Percentiles rank a stretch among this genome's conserved stretches.
Conservation (phyloP, 805 yeast species). For the Nakazawaea molendinolei region DNA sequence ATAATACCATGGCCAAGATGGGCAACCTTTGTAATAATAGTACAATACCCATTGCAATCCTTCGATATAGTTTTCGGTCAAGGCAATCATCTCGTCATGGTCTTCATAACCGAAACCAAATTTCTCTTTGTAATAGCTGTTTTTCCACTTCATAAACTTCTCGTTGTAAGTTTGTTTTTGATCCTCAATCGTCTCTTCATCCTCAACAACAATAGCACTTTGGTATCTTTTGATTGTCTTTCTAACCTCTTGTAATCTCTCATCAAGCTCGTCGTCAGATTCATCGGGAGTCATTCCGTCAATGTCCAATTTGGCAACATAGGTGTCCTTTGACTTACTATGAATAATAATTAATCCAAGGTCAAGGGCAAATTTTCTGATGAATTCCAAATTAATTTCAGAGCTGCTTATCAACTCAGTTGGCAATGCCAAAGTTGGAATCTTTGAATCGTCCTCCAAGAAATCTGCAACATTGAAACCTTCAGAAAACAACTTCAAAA, state of each 20-base stretch:
- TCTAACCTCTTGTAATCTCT: constrained; percentile 44
- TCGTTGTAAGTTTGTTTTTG: constrained; percentile 61
- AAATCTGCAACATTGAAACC: constrained; percentile 27
- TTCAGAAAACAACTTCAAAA: constrained; percentile 21
- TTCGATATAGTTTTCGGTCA: constrained; percentile 79
- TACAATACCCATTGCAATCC: constrained; percentile 96
- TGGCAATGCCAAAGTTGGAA: constrained; percentile 42
- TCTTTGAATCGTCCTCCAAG: constrained; percentile 29
- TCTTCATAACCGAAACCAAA: constrained; percentile 61
- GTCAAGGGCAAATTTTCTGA: constrained; percentile 60
- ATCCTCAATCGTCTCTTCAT: constrained; percentile 42
- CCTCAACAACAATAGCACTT: constrained; percentile 55
- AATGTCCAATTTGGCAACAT: constrained; percentile 56
- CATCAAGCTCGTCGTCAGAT: constrained; percentile 55
- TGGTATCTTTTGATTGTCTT: constrained; percentile 58
- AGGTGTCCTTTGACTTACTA: constrained; percentile 47
- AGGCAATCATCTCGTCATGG: constrained; percentile 48
- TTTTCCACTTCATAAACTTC: constrained; percentile 79
- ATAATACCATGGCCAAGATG: constrained; percentile 95
- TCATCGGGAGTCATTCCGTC: constrained; percentile 70
- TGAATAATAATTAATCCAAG: constrained; percentile 62
- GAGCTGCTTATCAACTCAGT: constrained; percentile 35
- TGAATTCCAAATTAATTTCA: constrained; percentile 47
- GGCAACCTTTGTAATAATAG: constrained; percentile 85
- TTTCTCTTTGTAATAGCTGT: constrained; percentile 77